These are phyloP conservation scores for Melanogaster broomeanus DNA, from an alignment of 768 basidiomycete species.

Conservation along the genomic window DNA sequence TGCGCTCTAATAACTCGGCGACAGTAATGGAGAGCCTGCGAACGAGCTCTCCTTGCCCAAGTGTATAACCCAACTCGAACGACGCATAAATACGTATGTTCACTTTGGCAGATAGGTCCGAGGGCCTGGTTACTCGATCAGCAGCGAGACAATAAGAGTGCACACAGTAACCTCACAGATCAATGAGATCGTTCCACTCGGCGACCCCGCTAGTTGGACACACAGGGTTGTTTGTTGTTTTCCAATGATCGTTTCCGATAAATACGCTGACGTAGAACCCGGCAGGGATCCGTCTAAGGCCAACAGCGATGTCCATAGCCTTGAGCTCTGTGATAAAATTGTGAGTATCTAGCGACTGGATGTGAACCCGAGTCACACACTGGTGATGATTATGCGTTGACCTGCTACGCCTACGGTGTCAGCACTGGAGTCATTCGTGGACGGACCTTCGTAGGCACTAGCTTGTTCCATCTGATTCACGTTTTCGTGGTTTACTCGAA, in stretches of 20 bases:
- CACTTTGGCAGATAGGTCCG: conserved; percentile 1
- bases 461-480: no score
- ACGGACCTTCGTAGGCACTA: no score
- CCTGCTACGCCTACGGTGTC: no score
- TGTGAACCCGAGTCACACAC: no score
- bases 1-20: neutral
- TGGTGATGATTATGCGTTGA: no score
- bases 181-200: neutral
- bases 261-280: conserved; percentile 7
- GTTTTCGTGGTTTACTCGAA: no score
- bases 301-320: neutral
- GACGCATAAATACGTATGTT: conserved; percentile 2
- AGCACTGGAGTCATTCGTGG: no score
- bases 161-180: neutral
- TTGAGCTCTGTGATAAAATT: no score
- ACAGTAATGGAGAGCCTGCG: neutral
- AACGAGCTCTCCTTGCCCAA: neutral
- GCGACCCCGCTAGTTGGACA: neutral
- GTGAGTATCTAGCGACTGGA: no score
- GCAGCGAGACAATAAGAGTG: no score
- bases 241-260: neutral
- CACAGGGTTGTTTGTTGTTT: neutral
- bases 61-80: no score
- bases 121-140: neutral
- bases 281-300: conserved; percentile 2